Evolutionary conservation across 1,284 basidiomycete species (phyloP).

Genomic region (Trichosporon asahii): DNA sequence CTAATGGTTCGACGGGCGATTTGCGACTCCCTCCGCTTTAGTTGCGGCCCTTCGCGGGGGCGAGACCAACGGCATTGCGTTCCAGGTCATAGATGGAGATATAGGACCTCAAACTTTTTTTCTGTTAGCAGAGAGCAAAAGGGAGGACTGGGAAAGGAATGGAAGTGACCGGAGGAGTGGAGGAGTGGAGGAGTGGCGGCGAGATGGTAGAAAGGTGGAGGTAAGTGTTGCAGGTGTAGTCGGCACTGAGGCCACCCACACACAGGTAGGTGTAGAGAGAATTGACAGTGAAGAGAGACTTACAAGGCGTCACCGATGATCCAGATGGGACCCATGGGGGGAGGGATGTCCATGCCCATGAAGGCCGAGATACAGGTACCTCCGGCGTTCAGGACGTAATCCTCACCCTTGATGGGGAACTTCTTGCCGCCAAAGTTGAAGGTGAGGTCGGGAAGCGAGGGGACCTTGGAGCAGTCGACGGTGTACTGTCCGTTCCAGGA

Average conservation of each 20-base stretch:
- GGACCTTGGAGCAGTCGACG: conserved; percentile 82
- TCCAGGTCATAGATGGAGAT: conserved; percentile 93
- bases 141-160: background rate
- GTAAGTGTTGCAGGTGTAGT: too few relatives aligned
- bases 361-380: conserved; percentile 94
- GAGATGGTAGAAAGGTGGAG: too few relatives aligned
- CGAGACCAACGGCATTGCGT: conserved; percentile 52
- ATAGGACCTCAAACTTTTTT: conserved; percentile 69
- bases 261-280: background rate
- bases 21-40: too few relatives aligned
- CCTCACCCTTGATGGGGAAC: conserved; percentile 74
- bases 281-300: background rate
- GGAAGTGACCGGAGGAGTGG: background rate
- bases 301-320: conserved; percentile 69
- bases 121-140: background rate
- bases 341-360: conserved; percentile 85
- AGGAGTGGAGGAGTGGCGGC: too few relatives aligned
- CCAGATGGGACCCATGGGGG: conserved; percentile 84
- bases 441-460: conserved; percentile 77
- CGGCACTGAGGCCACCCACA: too few relatives aligned
- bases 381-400: conserved; percentile 85
- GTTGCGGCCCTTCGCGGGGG: conserved; percentile 17
- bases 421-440: conserved; percentile 78
- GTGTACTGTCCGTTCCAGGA: conserved; percentile 93
- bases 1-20: too few relatives aligned